These are phyloP conservation scores for Psilocybe sp. DNA, from an alignment of 768 basidiomycete species.

Conservation along the genomic window DNA sequence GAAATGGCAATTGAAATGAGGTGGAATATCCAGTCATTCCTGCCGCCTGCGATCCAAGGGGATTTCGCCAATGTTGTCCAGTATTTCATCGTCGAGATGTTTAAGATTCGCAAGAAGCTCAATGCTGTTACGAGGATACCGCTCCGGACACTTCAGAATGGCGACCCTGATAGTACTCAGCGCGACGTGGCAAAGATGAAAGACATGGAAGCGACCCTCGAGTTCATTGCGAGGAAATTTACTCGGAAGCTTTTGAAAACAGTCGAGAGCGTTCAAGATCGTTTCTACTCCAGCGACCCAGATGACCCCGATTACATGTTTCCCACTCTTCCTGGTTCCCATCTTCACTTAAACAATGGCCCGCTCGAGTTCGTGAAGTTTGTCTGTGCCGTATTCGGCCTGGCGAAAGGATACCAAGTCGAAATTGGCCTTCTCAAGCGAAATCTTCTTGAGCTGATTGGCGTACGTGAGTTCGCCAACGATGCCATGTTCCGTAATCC, in stretches of 20 bases:
- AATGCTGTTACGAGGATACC: conserved; percentile 65
- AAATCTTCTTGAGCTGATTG: conserved; percentile 84
- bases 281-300: conserved; percentile 57
- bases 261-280: conserved; percentile 60
- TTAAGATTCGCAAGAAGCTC: conserved; percentile 64
- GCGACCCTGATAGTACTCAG: conserved; percentile 61
- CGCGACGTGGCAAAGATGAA: conserved; percentile 64
- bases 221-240: conserved; percentile 77
- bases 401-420: conserved; percentile 78
- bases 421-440: conserved; percentile 89
- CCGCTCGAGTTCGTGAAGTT: conserved; percentile 89
- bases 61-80: conserved; percentile 75
- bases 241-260: conserved; percentile 76
- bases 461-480: conserved; percentile 80
- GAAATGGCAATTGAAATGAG: conserved; percentile 75
- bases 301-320: conserved; percentile 65
- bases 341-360: conserved; percentile 76
- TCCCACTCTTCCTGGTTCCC: conserved; percentile 83
- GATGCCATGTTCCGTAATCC: conserved; percentile 90
- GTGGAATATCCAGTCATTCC: conserved; percentile 91
- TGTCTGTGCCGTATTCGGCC: conserved; percentile 73
- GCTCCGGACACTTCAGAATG: conserved; percentile 63
- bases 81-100: conserved; percentile 84
- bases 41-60: conserved; percentile 77
- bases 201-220: conserved; percentile 65